Base-by-base conservation (phyloP, 1,284 basidiomycete species). In the Ustilago cynodontis region DNA sequence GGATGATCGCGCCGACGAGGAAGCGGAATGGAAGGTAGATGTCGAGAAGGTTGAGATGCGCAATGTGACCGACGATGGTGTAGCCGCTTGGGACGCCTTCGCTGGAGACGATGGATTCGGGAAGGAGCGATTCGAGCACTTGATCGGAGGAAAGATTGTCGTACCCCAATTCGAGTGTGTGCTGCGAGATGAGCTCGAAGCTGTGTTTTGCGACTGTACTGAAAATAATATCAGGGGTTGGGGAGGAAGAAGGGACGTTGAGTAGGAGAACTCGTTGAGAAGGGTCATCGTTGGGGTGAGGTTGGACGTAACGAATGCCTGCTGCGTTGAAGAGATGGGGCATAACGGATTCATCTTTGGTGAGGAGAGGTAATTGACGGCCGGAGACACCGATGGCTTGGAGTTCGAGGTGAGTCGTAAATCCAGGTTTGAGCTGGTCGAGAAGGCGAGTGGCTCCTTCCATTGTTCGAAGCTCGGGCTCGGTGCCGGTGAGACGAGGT, bases 21-120 rank as follows among this genome's bases (percentile, higher is more conserved):
- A 92, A 87, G 84, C 94, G 94, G 87, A 93, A 98, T 3, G 95
- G 94, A 29, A 97, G 85, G 87, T 95, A 99, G 85, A 95, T 92
- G 29, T 92, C 90, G 69, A 93, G 91, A 26, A 99, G 89, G 84
- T 99, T 99, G 67, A 99, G 87, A 84, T 99, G 97, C 1, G 88
- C 89, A 61, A 99, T 92, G 86, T 99, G 97, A 0, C 97, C 96
- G 1, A 92, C 93, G 64, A 91, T 90, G 11, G 96, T 92, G 87
- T 95, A 99, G 0, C 94, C 93, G 1, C 91, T 91, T 0, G 96
- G 96, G 1, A 93, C 91, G 45, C 92, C 92, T 54, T 92, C 91
- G 0, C 51, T 20, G n/a, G 50, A 45, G 6, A 77, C 75, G 37
- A 77, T 52, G 28, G 51, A 35, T 3, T 20, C 3, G 8, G 75